Evolutionary conservation across 305 asterid genomes (phyloP), one percentile per base, ranked within the genome.

Genomic region (Ilex paraguariensis): DNA sequence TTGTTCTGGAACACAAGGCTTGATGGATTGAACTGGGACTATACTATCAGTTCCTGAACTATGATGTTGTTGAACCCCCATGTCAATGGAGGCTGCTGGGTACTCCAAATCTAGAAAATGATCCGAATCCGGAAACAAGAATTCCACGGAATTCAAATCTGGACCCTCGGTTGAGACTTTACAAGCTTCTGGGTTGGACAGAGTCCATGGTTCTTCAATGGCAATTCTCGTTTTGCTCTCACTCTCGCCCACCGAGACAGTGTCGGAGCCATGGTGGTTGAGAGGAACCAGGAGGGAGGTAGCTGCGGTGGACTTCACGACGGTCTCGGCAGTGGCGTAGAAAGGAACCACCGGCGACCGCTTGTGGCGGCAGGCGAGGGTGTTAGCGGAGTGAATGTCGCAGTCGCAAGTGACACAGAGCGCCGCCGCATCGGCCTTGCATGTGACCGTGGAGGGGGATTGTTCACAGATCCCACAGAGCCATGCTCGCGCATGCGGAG

Each of bases 391-490:
- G 81, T 90, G 96, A 61, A 90, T 90, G 68, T 90, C 95, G 36
- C 74, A 78, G 81, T 87, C 97, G 49, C 97, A 90, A 31, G 87
- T 36, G 74, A 77, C 79, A 53, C 97, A 87, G 10, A 90, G 85
- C 3, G 90, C 79, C 40, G 97, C 95, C 4, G 95, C 90, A 66
- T 90, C 97, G 0, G 96, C 97, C 69, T 78, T 80, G 75, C 97
- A 87, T 33, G 87, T 83, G 68, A 87, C 78, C 13, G 73, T 72
- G 28, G 96, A 92, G 0, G 93, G 96, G 0, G 90, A 87, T 21
- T 85, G 96, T 73, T 90, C 96, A 48, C 97, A 90, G 13, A 90
- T 93, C 61, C 87, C 96, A 57, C 97, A 90, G 71, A 90, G 65
- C 96, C 97, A 87, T 30, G 85, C 96, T 0, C 95, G 88, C 62